Evolutionary conservation across 345 rosid species (phyloP), one percentile per base, ranked within the genome.

Genomic region (Gossypium sturtianum): DNA sequence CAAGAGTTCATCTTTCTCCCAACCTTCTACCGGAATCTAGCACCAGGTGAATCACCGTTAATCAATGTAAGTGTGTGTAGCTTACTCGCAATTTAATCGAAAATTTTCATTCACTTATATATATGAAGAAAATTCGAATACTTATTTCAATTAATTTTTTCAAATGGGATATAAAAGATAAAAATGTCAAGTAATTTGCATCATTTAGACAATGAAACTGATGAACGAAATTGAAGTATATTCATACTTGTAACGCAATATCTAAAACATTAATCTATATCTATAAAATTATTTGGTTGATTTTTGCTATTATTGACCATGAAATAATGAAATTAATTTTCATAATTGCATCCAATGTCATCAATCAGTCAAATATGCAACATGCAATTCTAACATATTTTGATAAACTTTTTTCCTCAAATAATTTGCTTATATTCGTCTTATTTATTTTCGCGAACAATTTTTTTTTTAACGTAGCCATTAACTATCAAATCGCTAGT

Each of bases 161-260:
- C 74, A 95, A 98, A 93, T 91, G 52, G 97, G 98, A 80, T 98
- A 95, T 71, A 90, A 90, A 75, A 97, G 90, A 80, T 91, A 90
- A 86, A 95, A 93, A 81, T 98, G 98, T 61, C 97, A 95, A 79
- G 91, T 91, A 41, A 38, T 93, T 69, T 91, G 97, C 85, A 93
- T 95, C 80, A 86, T 91, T 22, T 94, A 95, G 83, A 97, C 96
- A 72, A 93, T 95, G 97, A 95, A 95, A 80, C 80, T 95, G 68
- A 93, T 95, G 97, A 95, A 95, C 64, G 98, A 95, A 80, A 93
- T 95, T 20, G 97, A 95, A 85, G 96, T 95, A 79, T 20, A 78
- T 66, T 48, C 49, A 57, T 38, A 19, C 62, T 52, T 12, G 34
- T 29, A 3, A 29, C 0, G 1, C 34, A 3, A 29, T 3, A 29